Evolutionary conservation across 495 filamentous ascomycete genomes (phyloP).

Genomic region (Aspergillus homomorphus): DNA sequence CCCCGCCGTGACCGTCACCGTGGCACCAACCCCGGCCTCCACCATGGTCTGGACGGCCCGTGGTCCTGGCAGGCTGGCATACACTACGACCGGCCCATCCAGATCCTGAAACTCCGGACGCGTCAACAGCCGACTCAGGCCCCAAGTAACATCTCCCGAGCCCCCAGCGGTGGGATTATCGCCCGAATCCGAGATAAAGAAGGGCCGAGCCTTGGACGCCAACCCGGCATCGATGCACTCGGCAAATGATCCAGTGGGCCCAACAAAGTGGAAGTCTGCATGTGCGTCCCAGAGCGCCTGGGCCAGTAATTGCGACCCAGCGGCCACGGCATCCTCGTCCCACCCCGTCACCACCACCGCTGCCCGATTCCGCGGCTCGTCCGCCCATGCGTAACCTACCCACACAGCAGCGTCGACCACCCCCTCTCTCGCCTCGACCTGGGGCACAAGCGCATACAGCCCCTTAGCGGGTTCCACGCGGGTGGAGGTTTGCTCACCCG

Average conservation of each 20-base stretch:
- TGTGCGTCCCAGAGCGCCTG: slow-evolving; percentile 48
- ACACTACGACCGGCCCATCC: slow-evolving; percentile 46
- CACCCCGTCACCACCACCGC: slow-evolving; percentile 53
- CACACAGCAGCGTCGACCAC: slow-evolving; percentile 56
- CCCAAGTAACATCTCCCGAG: slow-evolving; percentile 55
- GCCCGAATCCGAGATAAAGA: slow-evolving; percentile 58
- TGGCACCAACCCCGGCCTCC: slow-evolving; percentile 48
- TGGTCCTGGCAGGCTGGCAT: slow-evolving; percentile 54
- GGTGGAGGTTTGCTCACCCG: slow-evolving; percentile 58
- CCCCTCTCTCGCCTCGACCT: slow-evolving; percentile 37
- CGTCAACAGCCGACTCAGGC: slow-evolving; percentile 43
- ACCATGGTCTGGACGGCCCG: slow-evolving; percentile 44
- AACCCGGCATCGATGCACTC: slow-evolving; percentile 51
- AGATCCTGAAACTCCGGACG: slow-evolving; percentile 45
- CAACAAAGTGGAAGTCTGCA: slow-evolving; percentile 51
- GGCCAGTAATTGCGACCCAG: slow-evolving; percentile 46
- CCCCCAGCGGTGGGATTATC: slow-evolving; percentile 58
- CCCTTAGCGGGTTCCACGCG: slow-evolving; percentile 52
- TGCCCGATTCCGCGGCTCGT: slow-evolving; percentile 54
- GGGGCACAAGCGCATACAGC: slow-evolving; percentile 49
- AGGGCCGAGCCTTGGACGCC: slow-evolving; percentile 43
- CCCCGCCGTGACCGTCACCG: slow-evolving; percentile 52
- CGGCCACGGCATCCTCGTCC: slow-evolving; percentile 33
- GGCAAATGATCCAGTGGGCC: slow-evolving; percentile 48
- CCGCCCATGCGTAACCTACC: slow-evolving; percentile 61